Evolutionary conservation across 106 monocot species (phyloP), one percentile per base, ranked within the genome.

Genomic region (Chionographis japonica): DNA sequence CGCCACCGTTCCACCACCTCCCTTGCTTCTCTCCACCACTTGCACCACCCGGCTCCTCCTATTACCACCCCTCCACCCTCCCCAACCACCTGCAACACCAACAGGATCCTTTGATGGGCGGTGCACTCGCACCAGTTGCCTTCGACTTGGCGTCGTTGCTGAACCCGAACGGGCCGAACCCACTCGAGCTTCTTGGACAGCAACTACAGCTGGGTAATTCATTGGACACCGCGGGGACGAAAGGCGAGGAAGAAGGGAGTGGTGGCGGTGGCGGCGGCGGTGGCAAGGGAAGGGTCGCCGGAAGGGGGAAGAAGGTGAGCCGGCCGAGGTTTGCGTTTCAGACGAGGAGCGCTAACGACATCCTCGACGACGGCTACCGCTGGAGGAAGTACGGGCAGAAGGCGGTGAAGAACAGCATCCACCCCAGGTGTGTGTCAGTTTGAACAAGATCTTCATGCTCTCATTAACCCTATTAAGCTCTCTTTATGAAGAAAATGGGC

Each of bases 371-470:
- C 9, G 90, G 90, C 12, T 90, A 90, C 40, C 56, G 90, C 39
- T 90, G 89, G 89, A 82, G 89, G 71, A 90, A 90, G 69, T 90
- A 90, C 40, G 89, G 89, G 6, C 90, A 90, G 83, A 90, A 90
- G 63, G 85, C 90, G 4, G 90, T 90, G 58, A 90, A 90, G 83
- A 86, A 90, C 66, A 90, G 86, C 68, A 50, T n/a, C 6, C 73
- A 65, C 56, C 90, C 90, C 68, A 90, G 90, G 90, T 90, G 35
- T 2, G 72, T 59, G 20, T 36, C 14, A 18, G n/a, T 60, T 72
- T 52, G n/a, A n/a, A 37, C 16, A 41, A 56, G 16, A 52, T 11
- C 37, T n/a, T n/a, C n/a, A n/a, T n/a, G n/a, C n/a, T n/a, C n/a
- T n/a, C n/a, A 27, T 27, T 27, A 27, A 27, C 27, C 27, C 27